Percentiles rank a stretch among this genome's conserved stretches.
Evolutionary conservation across 495 filamentous ascomycete genomes (phyloP).

Genomic region (Amphirosellinia nigrospora): DNA sequence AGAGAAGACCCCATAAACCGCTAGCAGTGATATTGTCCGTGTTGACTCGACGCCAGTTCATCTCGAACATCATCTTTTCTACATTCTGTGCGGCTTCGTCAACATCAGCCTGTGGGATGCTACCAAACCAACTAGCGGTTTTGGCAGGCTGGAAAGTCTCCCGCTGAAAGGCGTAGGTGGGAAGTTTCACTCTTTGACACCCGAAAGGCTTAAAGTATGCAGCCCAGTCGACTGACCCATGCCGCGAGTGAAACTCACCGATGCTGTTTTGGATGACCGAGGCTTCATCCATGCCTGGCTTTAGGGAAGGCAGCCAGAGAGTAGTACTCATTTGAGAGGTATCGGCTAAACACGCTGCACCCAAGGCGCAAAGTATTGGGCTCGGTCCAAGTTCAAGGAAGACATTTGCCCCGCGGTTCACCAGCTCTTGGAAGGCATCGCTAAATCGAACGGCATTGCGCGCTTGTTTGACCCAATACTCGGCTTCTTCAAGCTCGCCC

Average conservation of each 20-base stretch:
- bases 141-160: conserved; percentile 17
- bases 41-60: conserved; percentile 9
- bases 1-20: conserved; percentile 10
- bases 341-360: conserved; percentile 31
- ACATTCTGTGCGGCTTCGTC: background rate
- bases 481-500: conserved; percentile 35
- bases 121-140: background rate
- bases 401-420: conserved; percentile 30
- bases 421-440: conserved; percentile 35
- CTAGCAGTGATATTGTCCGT: background rate
- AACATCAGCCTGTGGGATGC: background rate
- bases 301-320: conserved; percentile 36
- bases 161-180: conserved; percentile 45
- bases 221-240: conserved; percentile 37
- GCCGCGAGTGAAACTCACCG: conserved; percentile 30
- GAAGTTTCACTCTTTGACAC: conserved; percentile 35
- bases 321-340: conserved; percentile 8
- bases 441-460: conserved; percentile 38
- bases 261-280: conserved; percentile 26
- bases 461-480: conserved; percentile 39
- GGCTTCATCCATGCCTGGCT: conserved; percentile 4
- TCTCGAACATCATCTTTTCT: background rate
- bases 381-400: conserved; percentile 42
- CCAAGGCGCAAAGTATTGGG: conserved; percentile 32
- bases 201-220: conserved; percentile 38